Evolutionary conservation across 495 filamentous ascomycete species (phyloP).

Genomic region (Neurospora africana): DNA sequence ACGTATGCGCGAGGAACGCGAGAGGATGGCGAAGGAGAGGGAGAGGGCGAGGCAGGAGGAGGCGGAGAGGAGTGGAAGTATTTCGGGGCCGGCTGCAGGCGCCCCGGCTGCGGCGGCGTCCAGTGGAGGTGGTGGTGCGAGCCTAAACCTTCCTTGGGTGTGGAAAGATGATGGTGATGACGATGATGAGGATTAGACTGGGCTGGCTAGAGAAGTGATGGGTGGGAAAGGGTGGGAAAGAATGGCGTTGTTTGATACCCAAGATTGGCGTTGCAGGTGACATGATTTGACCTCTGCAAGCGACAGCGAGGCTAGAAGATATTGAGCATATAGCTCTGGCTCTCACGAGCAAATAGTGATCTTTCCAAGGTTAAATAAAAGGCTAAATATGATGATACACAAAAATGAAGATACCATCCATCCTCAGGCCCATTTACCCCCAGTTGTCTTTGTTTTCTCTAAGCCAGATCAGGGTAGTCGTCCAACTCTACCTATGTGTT

Average conservation of each 20-base stretch:
- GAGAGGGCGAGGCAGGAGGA: conserved; percentile 36
- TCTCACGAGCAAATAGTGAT: neutral
- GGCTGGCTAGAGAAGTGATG: neutral
- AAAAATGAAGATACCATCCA: neutral
- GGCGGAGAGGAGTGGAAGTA: conserved; percentile 29
- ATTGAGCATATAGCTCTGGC: neutral
- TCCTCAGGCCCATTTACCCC: neutral
- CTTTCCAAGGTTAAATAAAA: neutral
- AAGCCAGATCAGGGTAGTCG: neutral
- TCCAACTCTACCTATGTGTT: neutral
- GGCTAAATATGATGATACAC: neutral
- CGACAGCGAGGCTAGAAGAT: neutral
- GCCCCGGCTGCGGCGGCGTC: neutral
- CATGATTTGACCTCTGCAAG: neutral
- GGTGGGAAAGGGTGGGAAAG: neutral
- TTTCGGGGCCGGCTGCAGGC: conserved; percentile 3
- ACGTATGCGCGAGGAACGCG: conserved; percentile 25
- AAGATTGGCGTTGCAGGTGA: neutral
- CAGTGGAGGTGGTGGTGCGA: conserved; percentile 12
- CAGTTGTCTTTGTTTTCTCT: conserved; percentile 4
- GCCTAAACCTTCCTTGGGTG: conserved; percentile 41
- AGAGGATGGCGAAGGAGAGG: conserved; percentile 22
- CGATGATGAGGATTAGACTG: conserved; percentile 17
- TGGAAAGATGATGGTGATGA: conserved; percentile 46
- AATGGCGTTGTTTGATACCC: neutral